These are phyloP conservation scores for Dentipellis fragilis DNA, from an alignment of 768 basidiomycete genomes.

Conservation along the genomic window DNA sequence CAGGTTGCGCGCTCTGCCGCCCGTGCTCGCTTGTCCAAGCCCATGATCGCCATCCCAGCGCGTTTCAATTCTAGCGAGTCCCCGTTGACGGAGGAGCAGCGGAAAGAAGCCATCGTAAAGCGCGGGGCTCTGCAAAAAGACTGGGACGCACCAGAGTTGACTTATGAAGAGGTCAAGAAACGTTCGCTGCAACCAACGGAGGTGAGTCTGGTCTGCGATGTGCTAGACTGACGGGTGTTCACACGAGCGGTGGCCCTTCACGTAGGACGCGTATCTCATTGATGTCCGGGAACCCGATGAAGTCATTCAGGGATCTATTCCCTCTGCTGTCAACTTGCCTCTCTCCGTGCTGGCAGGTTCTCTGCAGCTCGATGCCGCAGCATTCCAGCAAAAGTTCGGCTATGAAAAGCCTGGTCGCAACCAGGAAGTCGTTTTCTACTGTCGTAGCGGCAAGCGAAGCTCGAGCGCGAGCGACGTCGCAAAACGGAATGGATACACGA, in stretches of 20 bases:
- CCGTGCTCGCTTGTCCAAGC: background rate
- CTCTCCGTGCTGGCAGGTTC: conserved; percentile 30
- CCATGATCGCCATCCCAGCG: background rate
- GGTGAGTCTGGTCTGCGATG: conserved; percentile 25
- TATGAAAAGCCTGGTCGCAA: conserved; percentile 27
- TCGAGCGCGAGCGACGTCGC: conserved; percentile 33
- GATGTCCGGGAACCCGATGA: conserved; percentile 72
- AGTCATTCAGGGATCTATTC: conserved; percentile 38
- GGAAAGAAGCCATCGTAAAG: conserved; percentile 27
- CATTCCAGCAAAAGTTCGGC: conserved; percentile 23
- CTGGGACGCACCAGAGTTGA: conserved; percentile 66
- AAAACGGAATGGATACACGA: conserved; percentile 30
- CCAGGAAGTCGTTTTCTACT: conserved; percentile 39
- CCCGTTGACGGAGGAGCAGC: conserved; percentile 17
- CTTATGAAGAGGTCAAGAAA: conserved; percentile 76
- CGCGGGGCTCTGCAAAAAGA: conserved; percentile 43
- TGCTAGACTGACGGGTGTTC: conserved; percentile 9
- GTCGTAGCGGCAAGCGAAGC: conserved; percentile 40
- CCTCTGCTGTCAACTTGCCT: conserved; percentile 40
- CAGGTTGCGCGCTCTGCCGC: background rate
- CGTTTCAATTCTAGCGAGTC: conserved; percentile 14
- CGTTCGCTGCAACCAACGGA: conserved; percentile 66
- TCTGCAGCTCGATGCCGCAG: conserved; percentile 22
- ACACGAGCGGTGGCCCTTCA: conserved; percentile 2
- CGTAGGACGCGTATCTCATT: conserved; percentile 60